Evolutionary conservation across 1,284 basidiomycete species (phyloP), one percentile per base, ranked within the genome.

Genomic region (Ustilago bromivora): DNA sequence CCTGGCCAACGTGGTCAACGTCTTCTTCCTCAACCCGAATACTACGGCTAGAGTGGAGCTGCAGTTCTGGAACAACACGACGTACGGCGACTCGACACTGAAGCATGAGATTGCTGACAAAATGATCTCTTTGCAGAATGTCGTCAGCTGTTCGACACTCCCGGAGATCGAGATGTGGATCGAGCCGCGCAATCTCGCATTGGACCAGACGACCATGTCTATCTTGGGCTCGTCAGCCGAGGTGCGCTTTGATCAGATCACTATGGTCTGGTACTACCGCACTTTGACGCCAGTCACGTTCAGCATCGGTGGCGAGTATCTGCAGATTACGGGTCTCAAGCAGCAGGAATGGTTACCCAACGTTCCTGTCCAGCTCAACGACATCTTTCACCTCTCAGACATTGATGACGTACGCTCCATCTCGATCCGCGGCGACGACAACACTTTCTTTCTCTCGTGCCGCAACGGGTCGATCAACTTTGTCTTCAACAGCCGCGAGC

Each of bases 201-300:
- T 84, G 49, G 74, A 79, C 40, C 52, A 78, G 40, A 28, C 38
- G 12, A 82, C 82, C 31, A 54, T 78, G 36, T 52, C 78, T 4
- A 80, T 84, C 41, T 58, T 75, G 19, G 62, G 65, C 31, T 71
- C 78, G 40, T 52, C 70, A 1, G 47, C 66, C 13, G 82, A 84
- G 53, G 34, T 68, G 35, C 67, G 67, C 17, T 83, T 83, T 64
- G 68, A 71, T 17, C 73, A 78, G 59, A 77, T 82, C 60, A 84
- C 82, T 7, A 71, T 83, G 76, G 81, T 84, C 5, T 82, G 82
- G 81, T 82, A 84, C 64, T 84, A 84, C 59, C 80, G 82, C 54
- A 57, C 60, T 19, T 57, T 84, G 57, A 79, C 78, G 12, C 82
- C 82, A 1, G 82, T 84, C 60, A 68, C 76, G 0, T 83, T 84